These are phyloP conservation scores for Pleurotus salmoneostramineus DNA, from an alignment of 768 basidiomycete genomes.

Conservation along the genomic window DNA sequence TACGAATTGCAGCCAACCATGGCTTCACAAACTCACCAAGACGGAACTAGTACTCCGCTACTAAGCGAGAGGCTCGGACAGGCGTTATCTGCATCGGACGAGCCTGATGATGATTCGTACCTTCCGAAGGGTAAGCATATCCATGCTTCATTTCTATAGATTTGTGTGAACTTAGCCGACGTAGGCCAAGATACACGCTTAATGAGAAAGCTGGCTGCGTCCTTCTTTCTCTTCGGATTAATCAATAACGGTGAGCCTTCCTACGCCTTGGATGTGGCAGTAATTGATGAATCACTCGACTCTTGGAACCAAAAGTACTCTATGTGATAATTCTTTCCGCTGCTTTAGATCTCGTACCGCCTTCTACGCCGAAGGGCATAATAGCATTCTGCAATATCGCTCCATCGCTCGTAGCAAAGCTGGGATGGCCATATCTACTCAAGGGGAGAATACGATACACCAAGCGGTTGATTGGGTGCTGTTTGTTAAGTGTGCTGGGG, in stretches of 20 bases:
- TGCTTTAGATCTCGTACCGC: constrained; percentile 90
- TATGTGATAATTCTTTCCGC: constrained; percentile 98
- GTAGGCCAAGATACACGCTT: constrained; percentile 26
- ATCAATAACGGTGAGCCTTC: constrained; percentile 76
- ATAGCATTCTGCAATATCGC: constrained; percentile 95
- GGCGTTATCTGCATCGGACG: too few species aligned
- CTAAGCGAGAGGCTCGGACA: not conserved
- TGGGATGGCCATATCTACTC: constrained; percentile 88
- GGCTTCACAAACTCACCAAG: not conserved
- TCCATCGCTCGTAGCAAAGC: constrained; percentile 81
- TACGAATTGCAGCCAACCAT: not conserved
- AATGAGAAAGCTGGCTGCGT: constrained; percentile 40
- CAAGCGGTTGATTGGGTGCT: constrained; percentile 72
- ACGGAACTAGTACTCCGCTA: not conserved
- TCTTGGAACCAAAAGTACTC: constrained; percentile 53
- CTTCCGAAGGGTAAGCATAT: not conserved
- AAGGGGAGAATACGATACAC: constrained; percentile 84
- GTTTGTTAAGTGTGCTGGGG: constrained; percentile 68
- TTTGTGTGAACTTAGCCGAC: not conserved
- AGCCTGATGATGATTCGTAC: not conserved
- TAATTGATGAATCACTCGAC: not conserved
- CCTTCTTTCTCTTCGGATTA: constrained; percentile 90
- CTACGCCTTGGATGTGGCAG: constrained; percentile 2
- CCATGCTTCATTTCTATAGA: not conserved
- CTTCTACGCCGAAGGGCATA: constrained; percentile 90